Evolutionary conservation across 768 basidiomycete genomes (phyloP).

Genomic region (Fomitopsis serialis): DNA sequence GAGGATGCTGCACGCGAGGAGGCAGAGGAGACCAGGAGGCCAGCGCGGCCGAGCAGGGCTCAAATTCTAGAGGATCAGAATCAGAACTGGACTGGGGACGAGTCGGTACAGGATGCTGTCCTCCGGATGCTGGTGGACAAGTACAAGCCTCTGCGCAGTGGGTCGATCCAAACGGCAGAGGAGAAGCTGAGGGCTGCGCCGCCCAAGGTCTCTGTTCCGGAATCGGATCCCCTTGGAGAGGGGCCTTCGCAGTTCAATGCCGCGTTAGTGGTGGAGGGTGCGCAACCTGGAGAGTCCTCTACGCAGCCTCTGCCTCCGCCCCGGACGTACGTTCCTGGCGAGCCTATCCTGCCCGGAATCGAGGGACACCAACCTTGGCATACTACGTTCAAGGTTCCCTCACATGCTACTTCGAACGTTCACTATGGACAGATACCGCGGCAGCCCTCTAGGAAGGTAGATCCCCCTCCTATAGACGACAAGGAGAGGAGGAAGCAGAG

Average conservation of each 20-base stretch:
- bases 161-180: conserved; percentile 54
- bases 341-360: conserved; percentile 48
- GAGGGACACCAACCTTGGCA: conserved; percentile 66
- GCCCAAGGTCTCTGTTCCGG: conserved; percentile 30
- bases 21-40: conserved; percentile 26
- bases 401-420: conserved; percentile 47
- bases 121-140: conserved; percentile 85
- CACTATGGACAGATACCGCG: conserved; percentile 44
- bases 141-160: conserved; percentile 74
- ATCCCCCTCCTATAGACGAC: conserved; percentile 28
- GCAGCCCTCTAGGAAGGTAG: conserved; percentile 9
- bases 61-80: conserved; percentile 38
- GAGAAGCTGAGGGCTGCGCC: conserved; percentile 53
- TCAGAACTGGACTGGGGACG: conserved; percentile 77
- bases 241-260: not conserved
- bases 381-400: conserved; percentile 58
- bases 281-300: not conserved
- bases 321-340: conserved; percentile 25
- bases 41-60: conserved; percentile 15
- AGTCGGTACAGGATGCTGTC: conserved; percentile 62
- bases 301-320: conserved; percentile 2
- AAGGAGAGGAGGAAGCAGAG: conserved; percentile 37
- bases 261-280: not conserved
- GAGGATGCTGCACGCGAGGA: conserved; percentile 58
- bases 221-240: not conserved